Evolutionary conservation across 257 asterid genomes (phyloP).

Genomic region (Hygrophila difformis): DNA sequence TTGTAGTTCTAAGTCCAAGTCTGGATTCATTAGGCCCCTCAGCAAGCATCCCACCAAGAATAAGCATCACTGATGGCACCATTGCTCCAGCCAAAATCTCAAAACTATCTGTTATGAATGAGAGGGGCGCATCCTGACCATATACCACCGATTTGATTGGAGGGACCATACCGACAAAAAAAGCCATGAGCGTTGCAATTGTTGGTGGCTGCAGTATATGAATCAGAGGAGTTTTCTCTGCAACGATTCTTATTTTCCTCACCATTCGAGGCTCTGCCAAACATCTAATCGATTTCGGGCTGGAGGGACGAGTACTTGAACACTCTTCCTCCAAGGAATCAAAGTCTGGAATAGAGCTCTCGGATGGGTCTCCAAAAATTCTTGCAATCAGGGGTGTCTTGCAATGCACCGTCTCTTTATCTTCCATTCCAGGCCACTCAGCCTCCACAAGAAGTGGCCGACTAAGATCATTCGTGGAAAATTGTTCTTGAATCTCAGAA

Average conservation of each 20-base stretch:
- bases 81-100: conserved; percentile 77
- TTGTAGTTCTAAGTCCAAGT: conserved; percentile 63
- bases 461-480: conserved; percentile 45
- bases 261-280: conserved; percentile 78
- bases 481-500: conserved; percentile 48
- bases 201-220: conserved; percentile 86
- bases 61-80: conserved; percentile 91
- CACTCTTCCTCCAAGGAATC: conserved; percentile 44
- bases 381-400: conserved; percentile 71
- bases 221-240: conserved; percentile 65
- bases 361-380: conserved; percentile 40
- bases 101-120: conserved; percentile 66
- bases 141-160: conserved; percentile 54
- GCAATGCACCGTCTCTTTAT: conserved; percentile 70
- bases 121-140: conserved; percentile 64
- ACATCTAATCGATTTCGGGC: conserved; percentile 62
- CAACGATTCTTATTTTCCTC: conserved; percentile 64
- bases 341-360: conserved; percentile 34
- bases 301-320: conserved; percentile 14
- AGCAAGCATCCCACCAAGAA: conserved; percentile 93
- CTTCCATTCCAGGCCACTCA: conserved; percentile 99
- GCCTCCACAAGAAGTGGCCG: conserved; percentile 93
- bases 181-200: conserved; percentile 67
- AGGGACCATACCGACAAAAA: conserved; percentile 75
- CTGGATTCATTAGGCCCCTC: conserved; percentile 83